These are phyloP conservation scores for Citrus reticulata DNA, from an alignment of 345 rosid species.

Conservation along the genomic window DNA sequence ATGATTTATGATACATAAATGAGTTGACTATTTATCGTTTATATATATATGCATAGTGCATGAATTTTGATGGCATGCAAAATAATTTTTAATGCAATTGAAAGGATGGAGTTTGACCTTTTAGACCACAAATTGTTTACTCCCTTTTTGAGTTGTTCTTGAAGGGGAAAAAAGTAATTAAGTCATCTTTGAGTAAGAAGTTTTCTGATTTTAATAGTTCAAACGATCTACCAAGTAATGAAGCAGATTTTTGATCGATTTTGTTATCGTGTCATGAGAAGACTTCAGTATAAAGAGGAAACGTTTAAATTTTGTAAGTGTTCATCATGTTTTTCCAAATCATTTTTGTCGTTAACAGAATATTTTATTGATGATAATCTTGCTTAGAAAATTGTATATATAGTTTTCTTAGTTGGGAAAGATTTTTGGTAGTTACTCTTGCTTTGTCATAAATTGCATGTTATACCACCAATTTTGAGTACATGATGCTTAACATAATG, in stretches of 20 bases:
- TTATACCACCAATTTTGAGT: not conserved
- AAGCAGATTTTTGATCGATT: no score
- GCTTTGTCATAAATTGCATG: not conserved
- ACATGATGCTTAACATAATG: not conserved
- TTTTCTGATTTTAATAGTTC: not conserved
- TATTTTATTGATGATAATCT: no score
- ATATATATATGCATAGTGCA: not conserved
- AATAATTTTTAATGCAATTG: not conserved
- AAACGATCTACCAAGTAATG: not conserved
- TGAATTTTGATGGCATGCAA: not conserved
- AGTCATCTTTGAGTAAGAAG: no score
- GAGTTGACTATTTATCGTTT: not conserved
- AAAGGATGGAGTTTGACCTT: not conserved
- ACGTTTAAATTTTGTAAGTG: no score
- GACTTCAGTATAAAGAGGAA: no score
- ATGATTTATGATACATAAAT: not conserved
- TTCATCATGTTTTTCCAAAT: no score
- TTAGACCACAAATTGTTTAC: not conserved
- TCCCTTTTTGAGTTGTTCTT: not conserved
- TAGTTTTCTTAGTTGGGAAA: not conserved
- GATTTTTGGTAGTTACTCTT: not conserved
- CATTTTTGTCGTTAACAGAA: no score
- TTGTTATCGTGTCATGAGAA: no score
- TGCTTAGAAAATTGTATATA: no score
- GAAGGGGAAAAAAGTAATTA: not conserved